A percentile compares a stretch with the other conserved stretches of the same genome.
Evolutionary conservation across 2,329 filamentous ascomycete species (phyloP).

Genomic region (Colletotrichum sp.): DNA sequence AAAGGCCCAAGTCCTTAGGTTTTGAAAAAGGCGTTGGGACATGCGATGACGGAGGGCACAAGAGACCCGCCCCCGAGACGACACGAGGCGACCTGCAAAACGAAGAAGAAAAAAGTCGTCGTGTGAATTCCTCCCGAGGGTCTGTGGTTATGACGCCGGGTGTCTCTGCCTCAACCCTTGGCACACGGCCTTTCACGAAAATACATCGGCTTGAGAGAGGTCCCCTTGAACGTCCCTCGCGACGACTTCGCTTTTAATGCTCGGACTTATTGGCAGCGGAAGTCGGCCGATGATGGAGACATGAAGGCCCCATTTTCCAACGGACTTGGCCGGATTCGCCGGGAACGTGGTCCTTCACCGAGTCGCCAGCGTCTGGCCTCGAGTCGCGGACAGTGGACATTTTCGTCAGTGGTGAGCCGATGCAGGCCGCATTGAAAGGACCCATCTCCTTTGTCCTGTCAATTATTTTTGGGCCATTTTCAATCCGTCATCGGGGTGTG

Average conservation of each 20-base stretch:
- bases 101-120: not conserved
- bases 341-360: not conserved
- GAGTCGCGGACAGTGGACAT: conserved; percentile 1
- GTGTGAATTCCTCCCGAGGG: not conserved
- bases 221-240: not conserved
- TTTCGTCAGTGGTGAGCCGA: not conserved
- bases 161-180: not conserved
- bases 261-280: not conserved
- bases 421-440: conserved; percentile 3
- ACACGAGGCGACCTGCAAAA: not conserved
- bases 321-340: conserved; percentile 3
- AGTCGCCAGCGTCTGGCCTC: not conserved
- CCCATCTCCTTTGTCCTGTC: conserved; percentile 3
- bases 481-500: not conserved
- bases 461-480: not conserved
- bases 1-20: not conserved
- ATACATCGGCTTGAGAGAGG: not conserved
- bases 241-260: not conserved
- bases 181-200: not conserved
- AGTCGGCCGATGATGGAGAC: not conserved
- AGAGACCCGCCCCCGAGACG: not conserved
- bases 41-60: not conserved
- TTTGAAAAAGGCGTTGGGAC: not conserved
- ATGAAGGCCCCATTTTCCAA: not conserved
- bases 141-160: not conserved